These are phyloP conservation scores for Capsaspora owczarzaki DNA, from an alignment of 78 protist species.

Conservation along the genomic window DNA sequence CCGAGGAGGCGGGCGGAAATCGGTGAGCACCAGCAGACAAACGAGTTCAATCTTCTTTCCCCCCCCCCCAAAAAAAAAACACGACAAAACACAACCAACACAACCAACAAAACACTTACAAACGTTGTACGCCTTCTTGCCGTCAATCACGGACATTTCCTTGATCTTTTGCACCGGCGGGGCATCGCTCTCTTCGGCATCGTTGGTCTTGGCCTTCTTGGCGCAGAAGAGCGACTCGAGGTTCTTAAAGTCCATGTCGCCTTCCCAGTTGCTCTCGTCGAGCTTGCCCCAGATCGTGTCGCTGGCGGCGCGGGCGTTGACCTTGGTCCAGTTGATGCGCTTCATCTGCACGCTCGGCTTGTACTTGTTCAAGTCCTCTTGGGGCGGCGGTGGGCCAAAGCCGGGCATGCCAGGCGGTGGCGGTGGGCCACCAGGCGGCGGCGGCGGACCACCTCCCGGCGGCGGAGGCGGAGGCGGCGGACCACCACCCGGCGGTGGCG, in stretches of 20 bases:
- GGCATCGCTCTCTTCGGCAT: neutral
- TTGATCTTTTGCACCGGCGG: neutral
- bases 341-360: conserved; percentile 20
- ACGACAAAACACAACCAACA: neutral
- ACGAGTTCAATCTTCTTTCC: no score
- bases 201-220: conserved; percentile 2
- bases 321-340: conserved; percentile 22
- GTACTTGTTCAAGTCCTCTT: neutral
- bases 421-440: neutral
- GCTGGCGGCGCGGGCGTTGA: neutral
- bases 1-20: neutral
- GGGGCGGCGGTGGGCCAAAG: neutral
- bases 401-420: neutral
- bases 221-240: conserved; percentile 8
- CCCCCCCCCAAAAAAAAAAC: neutral
- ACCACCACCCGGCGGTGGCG: conserved; percentile 1
- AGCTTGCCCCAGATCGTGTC: conserved; percentile 20
- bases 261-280: conserved; percentile 2
- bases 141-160: conserved; percentile 10
- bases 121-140: conserved; percentile 27
- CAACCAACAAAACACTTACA: neutral
- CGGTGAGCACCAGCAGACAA: neutral
- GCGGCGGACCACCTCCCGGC: conserved; percentile 2
- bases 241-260: neutral
- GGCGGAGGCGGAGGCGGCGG: neutral